Evolutionary conservation across 2,329 filamentous ascomycete species (phyloP).

Genomic region (Bisporella sp.): DNA sequence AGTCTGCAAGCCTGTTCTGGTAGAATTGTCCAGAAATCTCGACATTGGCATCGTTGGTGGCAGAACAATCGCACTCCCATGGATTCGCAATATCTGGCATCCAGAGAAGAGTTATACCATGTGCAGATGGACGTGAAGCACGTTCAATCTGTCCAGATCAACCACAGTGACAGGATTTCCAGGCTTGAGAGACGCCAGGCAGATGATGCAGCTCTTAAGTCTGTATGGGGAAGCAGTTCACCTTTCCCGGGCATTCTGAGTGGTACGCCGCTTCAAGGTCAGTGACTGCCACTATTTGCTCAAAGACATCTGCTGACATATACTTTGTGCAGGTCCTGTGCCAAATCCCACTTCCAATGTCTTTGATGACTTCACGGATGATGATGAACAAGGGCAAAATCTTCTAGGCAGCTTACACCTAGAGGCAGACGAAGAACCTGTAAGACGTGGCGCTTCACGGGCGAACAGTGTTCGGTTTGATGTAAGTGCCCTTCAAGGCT

Average conservation of each 20-base stretch:
- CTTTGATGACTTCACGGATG: conserved; percentile 70
- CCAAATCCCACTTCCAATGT: conserved; percentile 76
- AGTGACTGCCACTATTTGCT: conserved; percentile 24
- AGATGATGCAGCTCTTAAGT: conserved; percentile 66
- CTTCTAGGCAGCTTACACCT: conserved; percentile 76
- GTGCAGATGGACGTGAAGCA: conserved; percentile 66
- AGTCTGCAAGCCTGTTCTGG: neutral
- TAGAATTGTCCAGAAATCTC: no score
- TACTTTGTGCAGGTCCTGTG: conserved; percentile 56
- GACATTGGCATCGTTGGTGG: neutral
- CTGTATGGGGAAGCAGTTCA: conserved; percentile 84
- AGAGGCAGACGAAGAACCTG: conserved; percentile 79
- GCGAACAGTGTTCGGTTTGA: conserved; percentile 98
- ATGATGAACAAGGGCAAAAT: conserved; percentile 73
- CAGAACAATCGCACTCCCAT: conserved; percentile 37
- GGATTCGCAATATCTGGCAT: conserved; percentile 54
- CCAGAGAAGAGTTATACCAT: conserved; percentile 59
- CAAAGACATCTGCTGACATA: conserved; percentile 9
- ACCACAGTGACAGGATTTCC: conserved; percentile 54
- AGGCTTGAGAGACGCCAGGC: conserved; percentile 60
- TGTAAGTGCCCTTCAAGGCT: conserved; percentile 86
- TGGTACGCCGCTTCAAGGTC: conserved; percentile 83
- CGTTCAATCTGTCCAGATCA: conserved; percentile 55
- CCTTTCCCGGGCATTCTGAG: conserved; percentile 83
- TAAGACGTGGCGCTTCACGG: conserved; percentile 79